A percentile compares a stretch with the other conserved stretches of the same genome.
These are phyloP conservation scores for Solanum chmielewskii DNA, from an alignment of 257 asterid genomes.

Conservation along the genomic window DNA sequence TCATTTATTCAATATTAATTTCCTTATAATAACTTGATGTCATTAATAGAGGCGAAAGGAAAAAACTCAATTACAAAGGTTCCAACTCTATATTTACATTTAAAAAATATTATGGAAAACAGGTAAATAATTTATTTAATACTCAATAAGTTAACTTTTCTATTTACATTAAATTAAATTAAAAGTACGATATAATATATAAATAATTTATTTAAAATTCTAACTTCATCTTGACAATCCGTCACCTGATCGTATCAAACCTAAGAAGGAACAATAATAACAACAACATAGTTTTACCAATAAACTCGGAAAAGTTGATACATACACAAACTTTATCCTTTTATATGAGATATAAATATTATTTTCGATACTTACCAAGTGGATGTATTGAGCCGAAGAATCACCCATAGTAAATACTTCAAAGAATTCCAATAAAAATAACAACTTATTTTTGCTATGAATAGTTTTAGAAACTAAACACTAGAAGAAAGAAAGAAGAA, in stretches of 20 bases:
- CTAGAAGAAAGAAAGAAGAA: not conserved
- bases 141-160: not conserved
- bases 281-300: not conserved
- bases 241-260: not conserved
- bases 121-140: not conserved
- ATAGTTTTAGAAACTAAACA: not conserved
- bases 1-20: not conserved
- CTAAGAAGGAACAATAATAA: not conserved
- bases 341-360: fast-evolving
- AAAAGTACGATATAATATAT: not conserved
- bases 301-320: not conserved
- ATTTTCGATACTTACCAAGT: conserved; percentile 23
- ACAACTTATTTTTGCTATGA: not conserved
- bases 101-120: not conserved
- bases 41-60: not conserved
- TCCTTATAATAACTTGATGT: not conserved
- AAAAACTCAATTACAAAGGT: not conserved
- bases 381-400: conserved; percentile 58
- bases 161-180: not conserved
- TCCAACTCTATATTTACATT: not conserved
- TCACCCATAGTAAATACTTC: conserved; percentile 33
- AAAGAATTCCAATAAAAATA: not conserved
- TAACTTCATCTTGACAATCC: not conserved
- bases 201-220: not conserved
- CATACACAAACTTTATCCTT: fast-evolving